phyloP scores from a whole-genome alignment of 352 stramenopile species.

The Phytophthora nicotianae region DNA sequence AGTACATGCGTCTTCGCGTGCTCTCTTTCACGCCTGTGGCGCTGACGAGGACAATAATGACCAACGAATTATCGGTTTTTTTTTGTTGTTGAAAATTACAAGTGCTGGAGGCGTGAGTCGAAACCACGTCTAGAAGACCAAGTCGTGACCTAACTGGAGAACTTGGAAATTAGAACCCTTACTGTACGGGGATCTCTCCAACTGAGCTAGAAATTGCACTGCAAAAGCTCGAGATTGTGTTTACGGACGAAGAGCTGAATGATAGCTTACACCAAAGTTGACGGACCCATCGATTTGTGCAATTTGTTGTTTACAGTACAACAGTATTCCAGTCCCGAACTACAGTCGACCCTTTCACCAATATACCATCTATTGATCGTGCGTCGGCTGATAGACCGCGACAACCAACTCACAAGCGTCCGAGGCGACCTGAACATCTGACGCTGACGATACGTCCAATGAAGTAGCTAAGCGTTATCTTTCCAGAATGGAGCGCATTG shows the following conservation, averaged over 20 bases:
- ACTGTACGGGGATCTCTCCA: conserved; percentile 35
- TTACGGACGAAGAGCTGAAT: conserved; percentile 41
- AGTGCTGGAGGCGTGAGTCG: too few relatives aligned
- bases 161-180: conserved; percentile 30
- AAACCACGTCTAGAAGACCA: too few relatives aligned
- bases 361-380: conserved; percentile 47
- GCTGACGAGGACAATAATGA: conserved; percentile 40
- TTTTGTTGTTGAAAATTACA: too few relatives aligned
- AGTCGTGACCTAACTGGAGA: too few relatives aligned
- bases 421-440: not conserved
- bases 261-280: conserved; percentile 37
- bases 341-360: conserved; percentile 49
- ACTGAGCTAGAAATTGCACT: conserved; percentile 57
- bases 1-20: conserved; percentile 33
- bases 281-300: conserved; percentile 50
- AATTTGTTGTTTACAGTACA: conserved; percentile 52
- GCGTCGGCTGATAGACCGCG: conserved; percentile 9
- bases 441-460: not conserved
- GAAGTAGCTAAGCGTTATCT: conserved; percentile 14
- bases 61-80: conserved; percentile 35
- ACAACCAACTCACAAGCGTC: conserved; percentile 3
- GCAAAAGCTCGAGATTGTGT: conserved; percentile 52
- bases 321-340: conserved; percentile 29
- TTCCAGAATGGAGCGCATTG: conserved; percentile 49
- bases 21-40: conserved; percentile 43